A percentile compares a stretch with the other conserved stretches of the same genome.
These are phyloP conservation scores for Chenopodium formosanum DNA, from an alignment of 148 eudicot species.

Conservation along the genomic window DNA sequence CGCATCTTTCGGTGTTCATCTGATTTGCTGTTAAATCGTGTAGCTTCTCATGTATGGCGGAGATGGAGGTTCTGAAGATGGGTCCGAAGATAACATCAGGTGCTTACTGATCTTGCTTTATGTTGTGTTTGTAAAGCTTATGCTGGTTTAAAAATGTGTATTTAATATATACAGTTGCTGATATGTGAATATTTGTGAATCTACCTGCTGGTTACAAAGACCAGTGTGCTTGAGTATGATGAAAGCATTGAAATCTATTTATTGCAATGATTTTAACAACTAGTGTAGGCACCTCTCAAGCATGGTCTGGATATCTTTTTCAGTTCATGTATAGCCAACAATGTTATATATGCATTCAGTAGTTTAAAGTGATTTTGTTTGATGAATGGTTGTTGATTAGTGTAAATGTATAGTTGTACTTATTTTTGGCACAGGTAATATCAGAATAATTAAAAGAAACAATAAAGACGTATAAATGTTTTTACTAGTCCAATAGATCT, in stretches of 20 bases:
- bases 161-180: neutral
- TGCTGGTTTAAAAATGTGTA: too few relatives aligned
- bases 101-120: conserved; percentile 15
- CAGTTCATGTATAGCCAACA: neutral
- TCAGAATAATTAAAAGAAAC: neutral
- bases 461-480: neutral
- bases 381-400: neutral
- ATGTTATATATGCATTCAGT: neutral
- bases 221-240: neutral
- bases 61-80: conserved; percentile 45
- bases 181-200: neutral
- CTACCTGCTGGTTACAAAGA: neutral
- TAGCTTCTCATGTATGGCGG: conserved; percentile 65
- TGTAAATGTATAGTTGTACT: neutral
- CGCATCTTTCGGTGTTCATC: neutral
- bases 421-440: neutral
- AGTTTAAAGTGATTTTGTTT: neutral
- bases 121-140: neutral
- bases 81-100: conserved; percentile 48
- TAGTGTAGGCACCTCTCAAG: neutral
- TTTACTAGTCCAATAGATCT: neutral
- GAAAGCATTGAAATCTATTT: neutral
- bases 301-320: neutral
- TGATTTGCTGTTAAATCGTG: conserved; percentile 18
- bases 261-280: neutral